phyloP scores from a whole-genome alignment of 148 eudicot species.

The Polygonum aviculare region DNA sequence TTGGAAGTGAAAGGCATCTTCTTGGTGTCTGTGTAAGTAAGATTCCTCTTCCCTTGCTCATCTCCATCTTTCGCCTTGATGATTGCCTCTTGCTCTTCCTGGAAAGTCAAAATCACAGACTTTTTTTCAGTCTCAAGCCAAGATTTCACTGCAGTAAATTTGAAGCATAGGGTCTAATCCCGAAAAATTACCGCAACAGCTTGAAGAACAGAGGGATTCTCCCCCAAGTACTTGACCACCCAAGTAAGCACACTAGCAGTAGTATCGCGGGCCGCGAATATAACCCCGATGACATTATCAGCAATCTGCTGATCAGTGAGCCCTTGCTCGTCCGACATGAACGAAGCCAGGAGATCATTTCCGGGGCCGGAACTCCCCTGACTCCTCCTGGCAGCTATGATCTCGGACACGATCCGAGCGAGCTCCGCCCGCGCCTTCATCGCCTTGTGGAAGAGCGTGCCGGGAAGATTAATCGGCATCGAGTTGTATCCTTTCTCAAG shows the following conservation, averaged over 20 bases:
- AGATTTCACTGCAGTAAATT: too few species aligned
- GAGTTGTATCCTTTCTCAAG: conserved; percentile 94
- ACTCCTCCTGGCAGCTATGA: conserved; percentile 43
- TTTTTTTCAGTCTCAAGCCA: neutral
- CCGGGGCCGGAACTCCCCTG: conserved; percentile 20
- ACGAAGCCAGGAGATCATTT: conserved; percentile 61
- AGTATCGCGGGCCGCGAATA: conserved; percentile 91
- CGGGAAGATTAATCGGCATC: conserved; percentile 88
- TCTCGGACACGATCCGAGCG: conserved; percentile 63
- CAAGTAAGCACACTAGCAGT: conserved; percentile 92
- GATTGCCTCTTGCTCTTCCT: conserved; percentile 40
- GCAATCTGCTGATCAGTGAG: conserved; percentile 84
- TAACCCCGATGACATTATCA: conserved; percentile 86
- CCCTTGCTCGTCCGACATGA: conserved; percentile 67
- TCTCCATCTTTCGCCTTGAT: conserved; percentile 21
- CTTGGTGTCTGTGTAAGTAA: conserved; percentile 36
- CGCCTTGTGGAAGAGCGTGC: conserved; percentile 77
- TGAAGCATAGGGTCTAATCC: too few species aligned
- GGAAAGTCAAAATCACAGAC: conserved; percentile 8
- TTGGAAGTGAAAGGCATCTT: conserved; percentile 73
- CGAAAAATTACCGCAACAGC: conserved; percentile 53
- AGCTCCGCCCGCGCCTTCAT: conserved; percentile 87
- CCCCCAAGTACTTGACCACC: conserved; percentile 81
- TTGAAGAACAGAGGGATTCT: conserved; percentile 64
- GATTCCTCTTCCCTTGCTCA: conserved; percentile 17